phyloP scores from a whole-genome alignment of 148 eudicot species.

The Rhododendron griersonianum region DNA sequence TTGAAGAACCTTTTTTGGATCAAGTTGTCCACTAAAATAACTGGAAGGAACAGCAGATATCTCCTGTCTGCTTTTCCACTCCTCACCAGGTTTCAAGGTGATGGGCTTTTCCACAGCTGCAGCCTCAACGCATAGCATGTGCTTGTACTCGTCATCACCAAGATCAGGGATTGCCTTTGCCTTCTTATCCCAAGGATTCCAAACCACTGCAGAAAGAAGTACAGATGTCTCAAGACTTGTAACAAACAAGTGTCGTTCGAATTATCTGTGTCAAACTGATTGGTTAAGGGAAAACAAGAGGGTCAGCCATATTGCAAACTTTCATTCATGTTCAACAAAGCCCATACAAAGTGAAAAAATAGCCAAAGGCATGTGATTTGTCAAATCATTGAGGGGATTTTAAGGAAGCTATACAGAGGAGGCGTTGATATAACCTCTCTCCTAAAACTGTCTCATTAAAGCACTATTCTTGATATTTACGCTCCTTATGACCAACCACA shows the following conservation, averaged over 20 bases:
- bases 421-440: not conserved
- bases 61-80: slow-evolving; percentile 83
- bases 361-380: not conserved
- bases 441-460: not conserved
- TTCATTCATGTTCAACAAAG: not conserved
- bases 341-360: not conserved
- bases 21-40: slow-evolving; percentile 81
- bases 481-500: not conserved
- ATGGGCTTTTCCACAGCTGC: slow-evolving; percentile 84
- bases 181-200: slow-evolving; percentile 98
- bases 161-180: slow-evolving; percentile 79
- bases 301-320: not conserved
- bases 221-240: not conserved
- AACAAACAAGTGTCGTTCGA: not conserved
- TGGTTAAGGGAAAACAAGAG: not conserved
- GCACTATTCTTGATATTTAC: not conserved
- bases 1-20: slow-evolving; percentile 62
- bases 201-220: slow-evolving; percentile 46
- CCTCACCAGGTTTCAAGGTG: slow-evolving; percentile 80
- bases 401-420: not conserved
- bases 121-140: slow-evolving; percentile 84
- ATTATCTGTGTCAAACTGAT: not conserved
- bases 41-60: slow-evolving; percentile 81
- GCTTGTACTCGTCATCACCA: slow-evolving; percentile 79
- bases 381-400: not conserved